These are phyloP conservation scores for Boletus bicolor DNA, from an alignment of 768 basidiomycete species.

Conservation along the genomic window DNA sequence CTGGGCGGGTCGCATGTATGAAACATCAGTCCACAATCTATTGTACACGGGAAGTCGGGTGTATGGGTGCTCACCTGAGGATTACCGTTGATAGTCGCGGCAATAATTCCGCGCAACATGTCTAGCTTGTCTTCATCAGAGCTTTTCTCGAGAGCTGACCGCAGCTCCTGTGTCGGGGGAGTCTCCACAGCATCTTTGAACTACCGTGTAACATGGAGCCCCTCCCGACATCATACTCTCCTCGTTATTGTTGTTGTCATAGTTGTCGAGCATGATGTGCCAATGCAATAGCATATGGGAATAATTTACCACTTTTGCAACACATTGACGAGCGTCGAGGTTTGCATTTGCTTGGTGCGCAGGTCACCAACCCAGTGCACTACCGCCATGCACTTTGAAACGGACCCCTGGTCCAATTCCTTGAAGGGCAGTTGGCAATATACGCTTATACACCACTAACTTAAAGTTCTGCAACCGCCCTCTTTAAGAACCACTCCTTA, in stretches of 20 bases:
- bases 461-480: not conserved
- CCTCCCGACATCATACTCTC: slow-evolving; percentile 41
- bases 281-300: slow-evolving; percentile 2
- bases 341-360: too few species aligned
- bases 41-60: not conserved
- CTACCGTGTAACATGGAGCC: slow-evolving; percentile 71
- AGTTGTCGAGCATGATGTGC: slow-evolving; percentile 7
- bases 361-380: too few species aligned
- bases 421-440: not conserved
- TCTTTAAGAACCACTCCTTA: not conserved
- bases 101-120: slow-evolving; percentile 90
- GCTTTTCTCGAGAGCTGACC: slow-evolving; percentile 86
- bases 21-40: not conserved
- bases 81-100: slow-evolving; percentile 93
- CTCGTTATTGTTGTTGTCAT: slow-evolving; percentile 11
- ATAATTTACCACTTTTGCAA: slow-evolving; percentile 5
- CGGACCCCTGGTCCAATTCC: not conserved
- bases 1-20: slow-evolving; percentile 36
- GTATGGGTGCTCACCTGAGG: slow-evolving; percentile 59
- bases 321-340: too few species aligned
- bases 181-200: slow-evolving; percentile 72
- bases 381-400: not conserved
- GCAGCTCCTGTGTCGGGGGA: slow-evolving; percentile 76
- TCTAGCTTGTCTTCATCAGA: slow-evolving; percentile 96
- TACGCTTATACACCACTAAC: not conserved